phyloP scores from a whole-genome alignment of 2,329 filamentous ascomycete genomes.

The Aotearoamyces nothofagi region DNA sequence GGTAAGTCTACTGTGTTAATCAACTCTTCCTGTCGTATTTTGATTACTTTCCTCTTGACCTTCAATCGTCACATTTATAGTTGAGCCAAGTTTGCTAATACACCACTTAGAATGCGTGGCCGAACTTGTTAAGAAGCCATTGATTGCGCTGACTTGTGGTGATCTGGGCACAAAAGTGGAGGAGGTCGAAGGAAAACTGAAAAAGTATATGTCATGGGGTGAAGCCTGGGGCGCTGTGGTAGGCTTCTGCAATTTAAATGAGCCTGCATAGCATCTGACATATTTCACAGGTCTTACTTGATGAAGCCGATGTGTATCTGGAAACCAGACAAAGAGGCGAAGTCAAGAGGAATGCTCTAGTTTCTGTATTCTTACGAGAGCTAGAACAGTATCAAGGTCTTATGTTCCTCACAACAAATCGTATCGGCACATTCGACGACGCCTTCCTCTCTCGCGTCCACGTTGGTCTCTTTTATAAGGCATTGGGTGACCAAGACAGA shows the following conservation, averaged over 20 bases:
- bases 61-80: too few relatives aligned
- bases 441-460: conserved; percentile 20
- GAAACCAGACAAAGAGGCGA: conserved; percentile 8
- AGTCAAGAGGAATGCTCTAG: conserved; percentile 10
- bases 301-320: conserved; percentile 17
- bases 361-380: conserved; percentile 17
- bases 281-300: too few relatives aligned
- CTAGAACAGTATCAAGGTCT: conserved; percentile 24
- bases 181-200: conserved; percentile 27
- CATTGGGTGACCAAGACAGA: conserved; percentile 7
- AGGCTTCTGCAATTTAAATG: too few relatives aligned
- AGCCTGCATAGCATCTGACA: too few relatives aligned
- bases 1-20: conserved; percentile 1
- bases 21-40: too few relatives aligned
- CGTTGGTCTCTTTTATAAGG: conserved; percentile 13
- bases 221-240: conserved; percentile 32
- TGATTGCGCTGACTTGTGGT: conserved; percentile 22
- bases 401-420: conserved; percentile 23
- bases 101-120: conserved; percentile 5
- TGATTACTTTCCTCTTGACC: too few relatives aligned
- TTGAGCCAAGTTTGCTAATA: neutral
- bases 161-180: conserved; percentile 29
- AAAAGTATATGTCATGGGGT: conserved; percentile 30
- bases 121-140: conserved; percentile 7
- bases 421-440: conserved; percentile 20